Conservation (phyloP, 2,329 filamentous ascomycete genomes). For the Nothophoma quercina region DNA sequence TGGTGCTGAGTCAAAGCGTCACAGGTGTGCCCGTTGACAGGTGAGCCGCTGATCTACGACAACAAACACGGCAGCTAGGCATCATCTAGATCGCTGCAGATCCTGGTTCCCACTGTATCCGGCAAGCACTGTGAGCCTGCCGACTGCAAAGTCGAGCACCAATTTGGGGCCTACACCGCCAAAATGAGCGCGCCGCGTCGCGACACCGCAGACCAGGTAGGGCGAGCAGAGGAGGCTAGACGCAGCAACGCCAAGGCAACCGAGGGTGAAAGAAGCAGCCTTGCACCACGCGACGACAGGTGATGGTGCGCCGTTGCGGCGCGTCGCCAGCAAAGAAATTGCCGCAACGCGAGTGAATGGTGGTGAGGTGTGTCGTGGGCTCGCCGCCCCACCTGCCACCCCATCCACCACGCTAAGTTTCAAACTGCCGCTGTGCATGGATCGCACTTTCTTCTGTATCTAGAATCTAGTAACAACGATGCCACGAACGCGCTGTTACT, state of each 20-base stretch:
- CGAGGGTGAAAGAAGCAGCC: conserved; percentile 28
- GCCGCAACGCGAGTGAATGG: conserved; percentile 26
- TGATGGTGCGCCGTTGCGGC: conserved; percentile 35
- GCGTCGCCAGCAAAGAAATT: conserved; percentile 34
- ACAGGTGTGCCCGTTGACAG: conserved; percentile 18
- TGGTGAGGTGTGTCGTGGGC: conserved; percentile 28
- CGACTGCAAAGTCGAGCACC: conserved; percentile 23
- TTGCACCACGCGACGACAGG: conserved; percentile 44
- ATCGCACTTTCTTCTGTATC: too few relatives aligned
- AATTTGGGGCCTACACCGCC: conserved; percentile 18
- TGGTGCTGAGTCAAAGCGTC: conserved; percentile 22
- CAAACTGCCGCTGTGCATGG: conserved; percentile 5
- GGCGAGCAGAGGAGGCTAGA: conserved; percentile 21
- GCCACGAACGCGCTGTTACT: too few relatives aligned
- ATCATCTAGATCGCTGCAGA: conserved; percentile 26
- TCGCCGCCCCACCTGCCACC: neutral
- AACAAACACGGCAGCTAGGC: conserved; percentile 33
- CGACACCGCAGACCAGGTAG: conserved; percentile 9
- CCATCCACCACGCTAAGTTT: conserved; percentile 10
- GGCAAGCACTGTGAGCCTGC: conserved; percentile 34
- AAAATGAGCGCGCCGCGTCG: conserved; percentile 28
- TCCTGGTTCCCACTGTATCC: conserved; percentile 19
- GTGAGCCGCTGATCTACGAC: conserved; percentile 36
- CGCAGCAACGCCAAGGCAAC: conserved; percentile 19
- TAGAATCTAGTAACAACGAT: too few relatives aligned